These are phyloP conservation scores for Hyphopichia wangnamkhiaoensis DNA, from an alignment of 1,139 yeast species.

Conservation along the genomic window DNA sequence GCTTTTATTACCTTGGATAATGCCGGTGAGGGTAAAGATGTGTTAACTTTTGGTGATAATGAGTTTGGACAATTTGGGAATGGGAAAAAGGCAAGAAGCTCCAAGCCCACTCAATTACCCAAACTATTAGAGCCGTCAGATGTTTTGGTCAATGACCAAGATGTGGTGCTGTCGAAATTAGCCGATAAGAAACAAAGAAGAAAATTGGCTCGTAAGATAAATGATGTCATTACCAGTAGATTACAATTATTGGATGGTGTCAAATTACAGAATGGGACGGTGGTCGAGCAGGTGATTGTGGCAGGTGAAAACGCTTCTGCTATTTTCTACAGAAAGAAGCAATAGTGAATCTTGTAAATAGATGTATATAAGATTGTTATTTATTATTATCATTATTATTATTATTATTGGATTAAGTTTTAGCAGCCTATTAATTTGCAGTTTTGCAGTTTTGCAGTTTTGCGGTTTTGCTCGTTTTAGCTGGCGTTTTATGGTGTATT, in stretches of 20 bases:
- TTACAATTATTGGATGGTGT: constrained; percentile 42
- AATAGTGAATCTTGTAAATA: constrained; percentile 1
- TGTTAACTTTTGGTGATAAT: constrained; percentile 82
- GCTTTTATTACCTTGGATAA: constrained; percentile 60
- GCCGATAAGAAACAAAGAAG: constrained; percentile 11
- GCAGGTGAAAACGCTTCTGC: constrained; percentile 69
- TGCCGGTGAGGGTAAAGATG: constrained; percentile 47
- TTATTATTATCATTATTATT: too few relatives aligned
- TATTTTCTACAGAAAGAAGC: constrained; percentile 48
- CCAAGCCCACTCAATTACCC: constrained; percentile 59
- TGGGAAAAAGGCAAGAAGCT: constrained; percentile 64
- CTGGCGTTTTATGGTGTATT: too few relatives aligned
- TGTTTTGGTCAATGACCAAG: constrained; percentile 22
- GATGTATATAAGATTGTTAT: too few relatives aligned
- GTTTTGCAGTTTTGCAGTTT: too few relatives aligned
- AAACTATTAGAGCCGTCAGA: constrained; percentile 55
- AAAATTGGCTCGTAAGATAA: constrained; percentile 28
- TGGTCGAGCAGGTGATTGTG: constrained; percentile 54
- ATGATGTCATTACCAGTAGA: constrained; percentile 42
- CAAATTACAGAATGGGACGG: constrained; percentile 19
- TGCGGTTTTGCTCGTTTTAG: too few relatives aligned
- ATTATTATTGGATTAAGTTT: too few relatives aligned
- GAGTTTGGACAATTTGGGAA: constrained; percentile 82
- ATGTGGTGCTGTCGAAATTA: not conserved
- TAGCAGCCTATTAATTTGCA: too few relatives aligned